Evolutionary conservation across 306 rosid species (phyloP).

Genomic region (Chamaecrista fasciculata): DNA sequence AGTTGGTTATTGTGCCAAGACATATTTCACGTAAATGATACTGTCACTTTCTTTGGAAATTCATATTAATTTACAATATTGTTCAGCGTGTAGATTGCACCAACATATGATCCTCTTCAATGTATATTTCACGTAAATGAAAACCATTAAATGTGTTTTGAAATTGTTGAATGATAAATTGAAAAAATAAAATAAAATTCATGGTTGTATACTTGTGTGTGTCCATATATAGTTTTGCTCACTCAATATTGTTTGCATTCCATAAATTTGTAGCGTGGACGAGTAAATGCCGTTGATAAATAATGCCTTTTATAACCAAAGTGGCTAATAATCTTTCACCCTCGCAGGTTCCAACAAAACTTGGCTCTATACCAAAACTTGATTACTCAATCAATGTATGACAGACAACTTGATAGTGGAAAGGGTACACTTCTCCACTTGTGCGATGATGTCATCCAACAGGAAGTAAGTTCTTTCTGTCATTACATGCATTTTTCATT

Average conservation of each 20-base stretch:
- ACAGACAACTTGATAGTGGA: constrained; percentile 95
- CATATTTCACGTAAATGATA: constrained; percentile 81
- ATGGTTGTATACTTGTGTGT: not conserved
- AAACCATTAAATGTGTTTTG: not conserved
- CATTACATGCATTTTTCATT: not conserved
- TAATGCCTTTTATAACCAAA: not conserved
- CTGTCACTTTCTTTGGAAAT: not conserved
- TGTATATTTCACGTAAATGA: not conserved
- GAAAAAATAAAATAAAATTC: not conserved
- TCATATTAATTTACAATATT: not conserved
- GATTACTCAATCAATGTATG: constrained; percentile 94
- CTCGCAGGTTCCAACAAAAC: constrained; percentile 80
- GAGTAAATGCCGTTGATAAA: constrained; percentile 17
- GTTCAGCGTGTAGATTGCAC: not conserved
- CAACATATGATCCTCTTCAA: constrained; percentile 14
- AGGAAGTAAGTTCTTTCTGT: constrained; percentile 63
- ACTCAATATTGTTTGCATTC: constrained; percentile 23
- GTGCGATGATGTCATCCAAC: constrained; percentile 98
- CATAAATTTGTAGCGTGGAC: not conserved
- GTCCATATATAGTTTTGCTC: constrained; percentile 4
- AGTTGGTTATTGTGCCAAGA: constrained; percentile 85
- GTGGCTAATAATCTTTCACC: constrained; percentile 20
- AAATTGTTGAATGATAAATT: not conserved
- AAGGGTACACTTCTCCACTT: constrained; percentile 97
- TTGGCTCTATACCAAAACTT: constrained; percentile 86